These are phyloP conservation scores for Amyloporia xantha DNA, from an alignment of 768 basidiomycete species.

Conservation along the genomic window DNA sequence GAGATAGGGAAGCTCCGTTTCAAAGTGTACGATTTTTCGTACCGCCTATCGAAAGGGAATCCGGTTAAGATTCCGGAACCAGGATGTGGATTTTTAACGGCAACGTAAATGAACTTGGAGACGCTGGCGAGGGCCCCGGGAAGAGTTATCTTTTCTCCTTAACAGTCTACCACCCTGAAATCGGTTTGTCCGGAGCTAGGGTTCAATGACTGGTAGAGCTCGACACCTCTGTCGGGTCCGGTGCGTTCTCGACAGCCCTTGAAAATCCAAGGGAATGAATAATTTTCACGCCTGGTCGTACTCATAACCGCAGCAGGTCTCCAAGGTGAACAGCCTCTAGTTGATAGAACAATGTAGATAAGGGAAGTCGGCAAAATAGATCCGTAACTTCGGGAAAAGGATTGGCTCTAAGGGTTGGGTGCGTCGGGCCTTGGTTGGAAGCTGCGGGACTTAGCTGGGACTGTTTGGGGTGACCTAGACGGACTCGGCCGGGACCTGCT, in stretches of 20 bases:
- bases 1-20: conserved; percentile 72
- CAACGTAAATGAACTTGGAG: conserved; percentile 60
- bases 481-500: conserved; percentile 35
- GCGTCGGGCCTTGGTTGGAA: conserved; percentile 40
- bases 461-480: conserved; percentile 52
- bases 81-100: conserved; percentile 65
- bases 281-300: conserved; percentile 66
- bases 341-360: conserved; percentile 77
- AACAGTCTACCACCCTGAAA: conserved; percentile 69
- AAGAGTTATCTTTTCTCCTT: conserved; percentile 79
- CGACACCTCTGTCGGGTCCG: conserved; percentile 60
- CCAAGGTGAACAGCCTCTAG: conserved; percentile 80
- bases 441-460: conserved; percentile 71
- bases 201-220: conserved; percentile 68
- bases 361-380: conserved; percentile 79
- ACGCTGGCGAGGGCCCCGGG: conserved; percentile 62
- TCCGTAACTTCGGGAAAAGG: conserved; percentile 77
- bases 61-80: conserved; percentile 75
- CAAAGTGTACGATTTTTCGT: conserved; percentile 56
- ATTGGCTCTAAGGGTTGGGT: conserved; percentile 56
- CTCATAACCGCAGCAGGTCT: conserved; percentile 78
- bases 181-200: conserved; percentile 70
- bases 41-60: conserved; percentile 72
- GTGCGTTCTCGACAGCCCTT: too few species aligned
- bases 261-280: conserved; percentile 68